A percentile compares a stretch with the other conserved stretches of the same genome.
Conservation (phyloP, 1,284 basidiomycete genomes). For the Moesziomyces parantarcticus region DNA sequence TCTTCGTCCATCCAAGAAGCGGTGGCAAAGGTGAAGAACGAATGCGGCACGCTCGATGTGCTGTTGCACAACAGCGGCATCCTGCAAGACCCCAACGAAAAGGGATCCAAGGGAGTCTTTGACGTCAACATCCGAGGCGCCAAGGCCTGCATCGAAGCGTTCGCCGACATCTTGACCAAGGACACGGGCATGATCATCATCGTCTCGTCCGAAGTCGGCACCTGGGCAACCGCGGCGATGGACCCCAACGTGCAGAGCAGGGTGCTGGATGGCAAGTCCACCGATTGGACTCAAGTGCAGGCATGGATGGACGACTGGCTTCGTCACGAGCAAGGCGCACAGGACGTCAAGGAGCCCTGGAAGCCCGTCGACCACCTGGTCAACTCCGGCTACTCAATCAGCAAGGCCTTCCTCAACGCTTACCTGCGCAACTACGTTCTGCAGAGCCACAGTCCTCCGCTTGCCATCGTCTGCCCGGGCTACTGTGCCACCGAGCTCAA, state of each 20-base stretch:
- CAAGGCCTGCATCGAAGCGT: slow-evolving; percentile 8
- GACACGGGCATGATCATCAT: slow-evolving; percentile 7
- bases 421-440: slow-evolving; percentile 10
- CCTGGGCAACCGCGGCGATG: slow-evolving; percentile 1
- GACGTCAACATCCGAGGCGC: slow-evolving; percentile 12
- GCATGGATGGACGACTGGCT: slow-evolving; percentile 17
- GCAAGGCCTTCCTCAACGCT: slow-evolving; percentile 17
- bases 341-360: slow-evolving; percentile 8
- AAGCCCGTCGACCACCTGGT: neutral
- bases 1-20: slow-evolving; percentile 7
- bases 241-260: slow-evolving; percentile 1
- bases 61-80: slow-evolving; percentile 22
- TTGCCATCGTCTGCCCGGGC: slow-evolving; percentile 20
- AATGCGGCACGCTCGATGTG: slow-evolving; percentile 14
- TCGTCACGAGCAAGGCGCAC: neutral
- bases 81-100: neutral
- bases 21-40: slow-evolving; percentile 4
- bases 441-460: neutral
- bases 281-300: neutral
- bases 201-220: slow-evolving; percentile 21
- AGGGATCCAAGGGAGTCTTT: neutral
- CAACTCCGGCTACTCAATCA: slow-evolving; percentile 9
- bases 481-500: slow-evolving; percentile 26
- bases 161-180: slow-evolving; percentile 5
- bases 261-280: slow-evolving; percentile 1